A percentile compares a stretch with the other conserved stretches of the same genome.
These are phyloP conservation scores for Mycena maculata DNA, from an alignment of 768 basidiomycete species.

Conservation along the genomic window DNA sequence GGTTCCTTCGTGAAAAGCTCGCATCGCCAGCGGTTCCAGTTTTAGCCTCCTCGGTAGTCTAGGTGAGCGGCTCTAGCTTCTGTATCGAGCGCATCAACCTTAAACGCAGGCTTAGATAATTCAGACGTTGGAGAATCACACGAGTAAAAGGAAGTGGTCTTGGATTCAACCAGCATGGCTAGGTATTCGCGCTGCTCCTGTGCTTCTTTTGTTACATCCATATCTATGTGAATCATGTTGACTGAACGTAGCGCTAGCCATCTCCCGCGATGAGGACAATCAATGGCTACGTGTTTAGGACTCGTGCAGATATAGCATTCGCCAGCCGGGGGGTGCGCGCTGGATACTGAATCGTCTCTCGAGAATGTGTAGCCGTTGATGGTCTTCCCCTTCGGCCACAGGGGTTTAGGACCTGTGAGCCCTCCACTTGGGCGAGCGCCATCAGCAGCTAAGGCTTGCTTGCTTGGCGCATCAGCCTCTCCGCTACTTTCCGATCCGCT, in stretches of 20 bases:
- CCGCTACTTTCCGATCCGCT: no score
- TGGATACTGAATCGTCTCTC: slow-evolving; percentile 2
- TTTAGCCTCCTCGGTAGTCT: not conserved
- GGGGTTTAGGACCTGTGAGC: not conserved
- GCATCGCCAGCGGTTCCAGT: not conserved
- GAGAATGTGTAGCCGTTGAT: slow-evolving; percentile 10
- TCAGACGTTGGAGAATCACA: no score
- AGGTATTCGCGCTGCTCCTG: no score
- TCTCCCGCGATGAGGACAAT: no score
- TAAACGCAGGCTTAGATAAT: not conserved
- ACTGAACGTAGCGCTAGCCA: no score
- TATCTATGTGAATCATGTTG: no score
- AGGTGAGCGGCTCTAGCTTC: not conserved
- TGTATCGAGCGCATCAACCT: not conserved
- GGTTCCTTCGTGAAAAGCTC: not conserved
- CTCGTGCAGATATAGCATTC: slow-evolving; percentile 20
- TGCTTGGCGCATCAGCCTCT: no score
- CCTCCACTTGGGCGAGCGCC: not conserved
- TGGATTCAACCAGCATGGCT: not conserved
- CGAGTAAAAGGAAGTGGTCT: no score
- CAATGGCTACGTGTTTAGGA: no score
- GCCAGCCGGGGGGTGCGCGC: not conserved
- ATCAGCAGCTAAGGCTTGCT: no score
- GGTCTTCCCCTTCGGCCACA: not conserved
- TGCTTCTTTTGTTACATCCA: no score